Evolutionary conservation across 2,329 filamentous ascomycete species (phyloP), one percentile per base, ranked within the genome.

Genomic region (Curvularia verruculosa): DNA sequence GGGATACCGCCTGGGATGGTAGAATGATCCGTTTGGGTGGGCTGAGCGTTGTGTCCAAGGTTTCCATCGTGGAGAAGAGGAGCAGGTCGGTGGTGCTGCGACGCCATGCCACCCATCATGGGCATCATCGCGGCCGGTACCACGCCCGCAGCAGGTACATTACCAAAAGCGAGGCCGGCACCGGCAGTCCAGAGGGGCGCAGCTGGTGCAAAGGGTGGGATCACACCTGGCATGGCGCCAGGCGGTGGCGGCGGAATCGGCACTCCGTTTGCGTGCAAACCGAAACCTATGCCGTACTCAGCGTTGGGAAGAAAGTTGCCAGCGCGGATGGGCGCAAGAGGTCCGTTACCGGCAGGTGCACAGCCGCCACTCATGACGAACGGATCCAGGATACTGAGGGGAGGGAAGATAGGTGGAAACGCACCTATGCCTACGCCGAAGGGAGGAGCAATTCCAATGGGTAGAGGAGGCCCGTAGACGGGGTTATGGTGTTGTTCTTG

Each of bases 1-100:
- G 71, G 66, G 2, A 71, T 63, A 1, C 70, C 71, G 36, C 70
- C 71, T 1, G 69, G 58, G 8, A 72, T 63, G 21, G 64, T 56
- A 0, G 68, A 68, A 3, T 65, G 41, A 8, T 74, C 71, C 34
- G 49, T 54, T 43, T 74, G 71, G 8, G 59, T 49, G 0, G 67
- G 68, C 47, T 70, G 68, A 1, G 62, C 52, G 5, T 61, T 49
- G 6, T 59, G 50, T 1, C 67, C 60, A 49, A 61, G 54, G 43
- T 69, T 69, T 19, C 67, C 57, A 34, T 69, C 64, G 10, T 69
- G 58, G 26, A 67, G 54, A 18, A 66, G 56, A 19, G 66, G 70
- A 0, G 66, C 69, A 1, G 69, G 66, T 0, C 62, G 63, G 8
- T 64, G 55, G 34, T 68, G 61, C 28, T 64, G 60, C 1, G 60